Percentiles rank a stretch among this genome's conserved stretches.
Evolutionary conservation across 2,329 filamentous ascomycete genomes (phyloP).

Genomic region (Fusarium sp.): DNA sequence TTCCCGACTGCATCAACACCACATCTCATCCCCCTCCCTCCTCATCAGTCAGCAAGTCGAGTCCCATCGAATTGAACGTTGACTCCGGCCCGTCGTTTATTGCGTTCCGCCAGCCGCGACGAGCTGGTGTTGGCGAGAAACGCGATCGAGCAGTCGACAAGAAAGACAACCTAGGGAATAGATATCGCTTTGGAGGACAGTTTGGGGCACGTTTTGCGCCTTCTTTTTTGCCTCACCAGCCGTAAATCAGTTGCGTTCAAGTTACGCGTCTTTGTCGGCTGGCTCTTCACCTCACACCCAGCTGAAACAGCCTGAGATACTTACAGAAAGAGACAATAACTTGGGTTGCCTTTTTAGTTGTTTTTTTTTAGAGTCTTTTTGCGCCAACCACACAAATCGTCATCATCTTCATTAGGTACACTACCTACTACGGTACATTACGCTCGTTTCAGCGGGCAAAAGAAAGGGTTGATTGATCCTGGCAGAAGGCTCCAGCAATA

Average conservation of each 20-base stretch:
- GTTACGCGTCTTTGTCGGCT: slow-evolving; percentile 26
- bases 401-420: slow-evolving; percentile 13
- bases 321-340: slow-evolving; percentile 7
- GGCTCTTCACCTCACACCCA: slow-evolving; percentile 11
- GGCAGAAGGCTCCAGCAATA: slow-evolving; percentile 28
- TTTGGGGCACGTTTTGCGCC: background rate
- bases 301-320: background rate
- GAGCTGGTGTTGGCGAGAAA: background rate
- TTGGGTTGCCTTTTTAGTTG: background rate
- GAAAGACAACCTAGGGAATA: background rate
- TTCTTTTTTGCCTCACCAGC: slow-evolving; percentile 3
- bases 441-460: slow-evolving; percentile 16
- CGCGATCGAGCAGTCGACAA: background rate
- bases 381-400: slow-evolving; percentile 17
- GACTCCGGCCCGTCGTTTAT: slow-evolving; percentile 21
- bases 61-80: slow-evolving; percentile 20
- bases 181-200: background rate
- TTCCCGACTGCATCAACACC: slow-evolving; percentile 38
- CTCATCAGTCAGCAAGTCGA: slow-evolving; percentile 38
- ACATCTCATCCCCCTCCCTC: slow-evolving; percentile 11
- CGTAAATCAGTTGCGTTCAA: slow-evolving; percentile 1
- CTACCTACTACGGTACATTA: no score
- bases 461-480: slow-evolving; percentile 12
- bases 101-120: slow-evolving; percentile 20
- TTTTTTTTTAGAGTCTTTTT: background rate